Conservation (phyloP, 2,329 filamentous ascomycete genomes). For the Mycogone perniciosa region DNA sequence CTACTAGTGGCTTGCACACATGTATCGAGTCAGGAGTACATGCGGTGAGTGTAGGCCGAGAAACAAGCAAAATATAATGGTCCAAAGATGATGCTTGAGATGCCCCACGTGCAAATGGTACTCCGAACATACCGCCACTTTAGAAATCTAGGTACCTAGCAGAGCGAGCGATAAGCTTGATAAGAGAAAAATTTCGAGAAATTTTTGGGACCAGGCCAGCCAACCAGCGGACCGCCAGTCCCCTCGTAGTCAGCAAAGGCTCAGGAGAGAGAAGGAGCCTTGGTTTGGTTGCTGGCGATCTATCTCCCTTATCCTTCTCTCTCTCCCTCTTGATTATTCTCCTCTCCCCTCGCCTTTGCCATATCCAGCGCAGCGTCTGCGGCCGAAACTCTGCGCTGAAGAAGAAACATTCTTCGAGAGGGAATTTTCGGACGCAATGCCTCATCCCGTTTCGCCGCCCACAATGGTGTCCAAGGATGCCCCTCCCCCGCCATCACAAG, state of each 20-base stretch:
- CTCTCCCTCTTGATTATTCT: conserved; percentile 7
- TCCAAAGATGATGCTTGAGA: conserved; percentile 3
- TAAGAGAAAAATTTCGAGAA: conserved; percentile 2
- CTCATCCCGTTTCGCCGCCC: conserved; percentile 43
- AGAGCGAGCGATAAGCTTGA: too few species aligned
- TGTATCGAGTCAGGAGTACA: too few species aligned
- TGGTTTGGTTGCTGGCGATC: conserved; percentile 6
- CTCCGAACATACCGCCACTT: not conserved
- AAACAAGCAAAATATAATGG: not conserved
- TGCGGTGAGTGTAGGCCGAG: too few species aligned
- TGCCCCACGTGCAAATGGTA: conserved; percentile 4
- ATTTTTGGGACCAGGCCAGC: not conserved
- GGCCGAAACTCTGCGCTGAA: not conserved
- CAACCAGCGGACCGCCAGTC: conserved; percentile 1
- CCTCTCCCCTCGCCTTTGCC: not conserved
- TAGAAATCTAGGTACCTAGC: not conserved
- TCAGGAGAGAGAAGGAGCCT: too few species aligned
- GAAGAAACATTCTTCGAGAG: not conserved
- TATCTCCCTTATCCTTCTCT: conserved; percentile 10
- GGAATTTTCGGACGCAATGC: conserved; percentile 29
- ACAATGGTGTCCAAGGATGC: conserved; percentile 42
- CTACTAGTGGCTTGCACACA: too few species aligned
- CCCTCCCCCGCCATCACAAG: conserved; percentile 54
- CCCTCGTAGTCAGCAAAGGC: too few species aligned
- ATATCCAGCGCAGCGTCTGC: not conserved